Evolutionary conservation across 768 basidiomycete genomes (phyloP).

Genomic region (Trametes maxima): DNA sequence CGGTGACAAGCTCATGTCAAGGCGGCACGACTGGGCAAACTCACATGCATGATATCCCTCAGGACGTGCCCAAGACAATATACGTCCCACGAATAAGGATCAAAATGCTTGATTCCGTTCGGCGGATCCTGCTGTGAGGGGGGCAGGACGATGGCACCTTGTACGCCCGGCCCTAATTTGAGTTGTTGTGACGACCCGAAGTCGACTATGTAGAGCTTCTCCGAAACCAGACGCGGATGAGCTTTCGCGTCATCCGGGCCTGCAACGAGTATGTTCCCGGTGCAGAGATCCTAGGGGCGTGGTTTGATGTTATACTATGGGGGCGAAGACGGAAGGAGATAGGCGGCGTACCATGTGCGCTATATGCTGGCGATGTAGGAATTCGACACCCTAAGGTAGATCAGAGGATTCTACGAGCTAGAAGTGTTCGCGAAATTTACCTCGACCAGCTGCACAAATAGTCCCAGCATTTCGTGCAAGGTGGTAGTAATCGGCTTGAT

Average conservation of each 20-base stretch:
- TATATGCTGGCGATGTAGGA: neutral
- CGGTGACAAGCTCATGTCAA: neutral
- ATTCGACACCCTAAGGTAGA: neutral
- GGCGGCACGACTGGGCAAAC: neutral
- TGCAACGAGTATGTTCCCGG: neutral
- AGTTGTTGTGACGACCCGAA: conserved; percentile 10
- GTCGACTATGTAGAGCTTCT: conserved; percentile 10
- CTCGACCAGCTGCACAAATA: neutral
- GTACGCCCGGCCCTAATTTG: neutral
- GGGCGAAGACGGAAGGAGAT: neutral
- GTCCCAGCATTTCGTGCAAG: neutral
- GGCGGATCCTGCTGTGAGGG: neutral
- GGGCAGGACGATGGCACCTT: conserved; percentile 1
- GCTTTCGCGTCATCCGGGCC: neutral
- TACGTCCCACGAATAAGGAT: conserved; percentile 18
- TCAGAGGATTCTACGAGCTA: neutral
- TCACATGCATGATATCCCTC: neutral
- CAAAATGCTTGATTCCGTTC: neutral
- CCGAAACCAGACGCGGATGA: neutral
- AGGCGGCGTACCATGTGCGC: neutral
- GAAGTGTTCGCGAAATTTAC: neutral
- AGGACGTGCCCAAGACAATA: conserved; percentile 5
- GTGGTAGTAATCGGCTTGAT: neutral
- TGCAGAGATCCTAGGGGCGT: neutral
- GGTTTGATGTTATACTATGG: neutral